Evolutionary conservation across 495 filamentous ascomycete species (phyloP).

Genomic region (Aspergillus hancockii): DNA sequence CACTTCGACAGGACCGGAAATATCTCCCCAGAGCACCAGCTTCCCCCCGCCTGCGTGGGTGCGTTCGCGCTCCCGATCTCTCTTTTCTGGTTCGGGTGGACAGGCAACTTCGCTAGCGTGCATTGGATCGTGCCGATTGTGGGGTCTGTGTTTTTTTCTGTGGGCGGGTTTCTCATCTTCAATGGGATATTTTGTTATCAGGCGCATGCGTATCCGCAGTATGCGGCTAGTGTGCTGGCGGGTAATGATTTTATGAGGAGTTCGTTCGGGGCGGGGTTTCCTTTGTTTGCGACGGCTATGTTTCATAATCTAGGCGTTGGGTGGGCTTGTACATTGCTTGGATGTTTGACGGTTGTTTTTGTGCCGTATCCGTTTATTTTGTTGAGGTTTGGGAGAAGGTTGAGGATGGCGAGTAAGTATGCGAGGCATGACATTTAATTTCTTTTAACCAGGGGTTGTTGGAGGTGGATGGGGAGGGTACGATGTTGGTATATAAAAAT

Average conservation of each 20-base stretch:
- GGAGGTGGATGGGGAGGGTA: no score
- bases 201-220: conserved; percentile 43
- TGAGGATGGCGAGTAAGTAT: conserved; percentile 29
- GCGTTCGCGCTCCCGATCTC: conserved; percentile 50
- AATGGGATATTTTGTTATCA: conserved; percentile 50
- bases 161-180: conserved; percentile 59
- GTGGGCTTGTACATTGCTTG: conserved; percentile 64
- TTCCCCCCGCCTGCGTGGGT: conserved; percentile 50
- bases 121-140: conserved; percentile 65
- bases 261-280: conserved; percentile 51
- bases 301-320: conserved; percentile 63
- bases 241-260: conserved; percentile 52
- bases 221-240: conserved; percentile 51
- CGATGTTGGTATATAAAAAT: no score
- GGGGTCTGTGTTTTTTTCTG: conserved; percentile 50
- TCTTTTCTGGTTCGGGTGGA: conserved; percentile 65
- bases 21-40: conserved; percentile 44
- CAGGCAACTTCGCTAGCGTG: conserved; percentile 46
- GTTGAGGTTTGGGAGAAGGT: conserved; percentile 29
- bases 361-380: conserved; percentile 42
- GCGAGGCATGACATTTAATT: conserved; percentile 21
- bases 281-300: conserved; percentile 46
- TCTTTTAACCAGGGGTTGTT: no score
- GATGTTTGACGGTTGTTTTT: conserved; percentile 48
- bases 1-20: conserved; percentile 40